These are phyloP conservation scores for Mucor mucedo DNA, from an alignment of 371 early-diverging fungal species.

Conservation along the genomic window DNA sequence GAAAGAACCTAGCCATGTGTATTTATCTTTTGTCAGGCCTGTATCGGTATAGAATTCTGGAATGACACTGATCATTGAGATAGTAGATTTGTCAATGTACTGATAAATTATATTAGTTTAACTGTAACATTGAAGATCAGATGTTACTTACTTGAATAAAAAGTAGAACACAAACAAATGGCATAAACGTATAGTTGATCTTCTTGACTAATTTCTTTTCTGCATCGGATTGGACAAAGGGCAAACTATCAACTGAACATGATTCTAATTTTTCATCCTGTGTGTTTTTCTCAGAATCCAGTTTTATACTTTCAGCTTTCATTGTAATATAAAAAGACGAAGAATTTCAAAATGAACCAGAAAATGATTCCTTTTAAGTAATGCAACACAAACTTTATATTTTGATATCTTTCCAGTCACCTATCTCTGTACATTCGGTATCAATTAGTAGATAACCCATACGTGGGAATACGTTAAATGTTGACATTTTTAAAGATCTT, in stretches of 20 bases:
- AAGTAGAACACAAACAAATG: constrained; percentile 12
- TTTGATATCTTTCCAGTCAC: too few relatives aligned
- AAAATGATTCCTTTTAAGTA: too few relatives aligned
- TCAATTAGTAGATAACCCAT: too few relatives aligned
- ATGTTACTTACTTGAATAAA: constrained; percentile 17
- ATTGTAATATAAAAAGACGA: too few relatives aligned
- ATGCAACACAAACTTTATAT: too few relatives aligned
- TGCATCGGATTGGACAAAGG: constrained; percentile 8
- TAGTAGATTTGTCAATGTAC: constrained; percentile 16
- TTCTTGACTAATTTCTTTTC: constrained; percentile 13
- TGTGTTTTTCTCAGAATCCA: too few relatives aligned
- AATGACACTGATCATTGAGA: constrained; percentile 34
- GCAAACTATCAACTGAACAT: neutral
- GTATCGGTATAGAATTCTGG: constrained; percentile 35
- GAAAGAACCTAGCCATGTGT: constrained; percentile 39
- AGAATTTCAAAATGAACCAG: too few relatives aligned
- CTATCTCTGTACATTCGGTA: too few relatives aligned
- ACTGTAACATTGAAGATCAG: neutral
- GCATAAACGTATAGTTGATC: constrained; percentile 18
- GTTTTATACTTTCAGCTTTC: too few relatives aligned
- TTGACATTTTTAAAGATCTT: too few relatives aligned
- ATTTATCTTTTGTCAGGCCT: constrained; percentile 30
- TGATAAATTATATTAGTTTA: neutral
- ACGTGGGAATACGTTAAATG: too few relatives aligned
- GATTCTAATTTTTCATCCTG: too few relatives aligned